phyloP scores from a whole-genome alignment of 2,329 filamentous ascomycete species.

The Paecilomyces dactylethromorphus region DNA sequence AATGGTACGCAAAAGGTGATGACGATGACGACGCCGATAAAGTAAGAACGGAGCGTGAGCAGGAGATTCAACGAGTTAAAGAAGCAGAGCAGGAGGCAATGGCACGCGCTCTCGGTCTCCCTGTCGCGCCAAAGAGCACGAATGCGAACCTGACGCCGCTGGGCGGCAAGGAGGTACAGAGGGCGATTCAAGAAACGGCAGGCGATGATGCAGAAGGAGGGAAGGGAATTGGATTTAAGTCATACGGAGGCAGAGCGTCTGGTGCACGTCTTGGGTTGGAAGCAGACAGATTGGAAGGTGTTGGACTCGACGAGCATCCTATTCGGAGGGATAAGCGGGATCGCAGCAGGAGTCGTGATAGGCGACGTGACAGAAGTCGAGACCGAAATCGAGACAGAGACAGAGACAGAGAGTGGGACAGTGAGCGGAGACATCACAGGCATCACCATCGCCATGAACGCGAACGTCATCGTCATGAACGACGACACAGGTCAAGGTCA shows the following conservation, averaged over 20 bases:
- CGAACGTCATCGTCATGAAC: slow-evolving; percentile 23
- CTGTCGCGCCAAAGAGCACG: slow-evolving; percentile 52
- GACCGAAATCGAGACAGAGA: slow-evolving; percentile 21
- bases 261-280: slow-evolving; percentile 17
- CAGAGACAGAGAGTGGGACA: slow-evolving; percentile 9
- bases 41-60: slow-evolving; percentile 55
- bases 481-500: slow-evolving; percentile 26
- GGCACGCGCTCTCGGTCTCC: slow-evolving; percentile 72
- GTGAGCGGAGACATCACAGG: slow-evolving; percentile 41
- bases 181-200: slow-evolving; percentile 40
- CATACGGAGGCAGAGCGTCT: slow-evolving; percentile 22
- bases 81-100: slow-evolving; percentile 92
- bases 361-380: slow-evolving; percentile 20
- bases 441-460: slow-evolving; percentile 23
- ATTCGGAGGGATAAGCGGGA: slow-evolving; percentile 22
- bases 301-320: slow-evolving; percentile 13
- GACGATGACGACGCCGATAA: slow-evolving; percentile 44
- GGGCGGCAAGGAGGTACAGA: slow-evolving; percentile 54
- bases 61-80: slow-evolving; percentile 76
- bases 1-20: slow-evolving; percentile 59
- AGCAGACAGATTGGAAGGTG: slow-evolving; percentile 20
- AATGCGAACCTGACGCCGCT: slow-evolving; percentile 62
- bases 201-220: slow-evolving; percentile 20
- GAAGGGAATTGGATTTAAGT: slow-evolving; percentile 28
- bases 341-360: slow-evolving; percentile 26